phyloP scores from a whole-genome alignment of 2,329 filamentous ascomycete species.

The Aspergillus fumigatus region DNA sequence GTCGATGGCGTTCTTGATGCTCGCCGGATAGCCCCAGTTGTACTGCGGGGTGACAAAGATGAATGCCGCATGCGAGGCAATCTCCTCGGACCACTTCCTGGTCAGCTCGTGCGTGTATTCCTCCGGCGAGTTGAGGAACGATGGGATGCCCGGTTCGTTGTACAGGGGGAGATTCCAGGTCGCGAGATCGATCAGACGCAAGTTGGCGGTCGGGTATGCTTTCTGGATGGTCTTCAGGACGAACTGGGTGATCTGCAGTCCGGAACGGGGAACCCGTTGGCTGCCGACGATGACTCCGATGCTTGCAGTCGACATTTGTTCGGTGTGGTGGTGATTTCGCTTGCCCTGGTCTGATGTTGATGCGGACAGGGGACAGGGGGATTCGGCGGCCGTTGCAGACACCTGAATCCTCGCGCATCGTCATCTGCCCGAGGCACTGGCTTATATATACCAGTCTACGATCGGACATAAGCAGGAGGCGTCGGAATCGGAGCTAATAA shows the following conservation, averaged over 20 bases:
- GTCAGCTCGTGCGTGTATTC: slow-evolving; percentile 36
- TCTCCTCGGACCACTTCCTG: slow-evolving; percentile 33
- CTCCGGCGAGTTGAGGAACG: slow-evolving; percentile 24
- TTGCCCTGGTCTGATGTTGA: background rate
- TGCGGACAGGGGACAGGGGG: too few relatives aligned
- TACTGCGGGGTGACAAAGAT: slow-evolving; percentile 47
- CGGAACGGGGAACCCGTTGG: slow-evolving; percentile 27
- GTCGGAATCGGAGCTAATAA: background rate
- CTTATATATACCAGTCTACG: background rate
- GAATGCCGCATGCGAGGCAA: slow-evolving; percentile 33
- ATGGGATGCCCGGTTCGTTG: slow-evolving; percentile 37
- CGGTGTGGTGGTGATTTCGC: background rate
- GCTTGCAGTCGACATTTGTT: background rate
- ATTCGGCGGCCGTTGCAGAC: too few relatives aligned
- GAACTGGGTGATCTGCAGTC: slow-evolving; percentile 25
- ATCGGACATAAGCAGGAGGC: background rate
- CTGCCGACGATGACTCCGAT: slow-evolving; percentile 29
- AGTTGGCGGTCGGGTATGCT: background rate
- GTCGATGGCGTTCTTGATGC: slow-evolving; percentile 59
- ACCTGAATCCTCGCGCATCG: background rate
- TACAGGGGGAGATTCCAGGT: slow-evolving; percentile 32
- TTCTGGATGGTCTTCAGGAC: slow-evolving; percentile 17
- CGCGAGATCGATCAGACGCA: slow-evolving; percentile 7
- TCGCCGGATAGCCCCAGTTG: slow-evolving; percentile 52
- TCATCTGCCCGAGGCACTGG: background rate